Evolutionary conservation across 2,329 filamentous ascomycete species (phyloP), one percentile per base, ranked within the genome.

Genomic region (Fusarium sp.): DNA sequence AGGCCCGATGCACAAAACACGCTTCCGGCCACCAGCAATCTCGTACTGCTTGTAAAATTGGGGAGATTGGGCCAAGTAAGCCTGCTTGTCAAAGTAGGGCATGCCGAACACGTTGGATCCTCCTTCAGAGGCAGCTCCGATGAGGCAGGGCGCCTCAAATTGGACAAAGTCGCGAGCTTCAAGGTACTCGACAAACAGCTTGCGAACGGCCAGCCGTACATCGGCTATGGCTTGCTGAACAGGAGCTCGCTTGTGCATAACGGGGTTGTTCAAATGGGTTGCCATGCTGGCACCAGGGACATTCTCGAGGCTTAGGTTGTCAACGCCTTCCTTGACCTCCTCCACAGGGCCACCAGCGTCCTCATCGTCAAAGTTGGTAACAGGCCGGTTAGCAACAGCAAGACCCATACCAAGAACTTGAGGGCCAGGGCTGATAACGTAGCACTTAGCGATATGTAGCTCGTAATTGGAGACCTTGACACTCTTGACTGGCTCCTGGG

Each of bases 21-120:
- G 89, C 85, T 95, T 90, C 78, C 93, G 89, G 30, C 93, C 91
- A 67, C 92, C 92, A 4, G 93, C 92, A 82, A 97, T 95, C 81
- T 95, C 91, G 83, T 93, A 91, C 81, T 97, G 94, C 87, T 97
- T 96, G 84, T 96, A 95, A 77, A 96, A 93, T 80, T 96, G 94
- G 11, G 94, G 94, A 11, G 90, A 93, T 81, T 95, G 93, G 11
- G 94, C 94, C 26, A 96, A 87, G 81, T 87, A 96, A 3, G 94
- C 96, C 74, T 92, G 90, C 79, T 92, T 90, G 75, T 93, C 94
- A 82, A 98, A 98, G 85, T 98, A 98, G 48, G 92, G 91, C 77
- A 98, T 87, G 77, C 92, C 89, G 83, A 99, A 98, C 45, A 98
- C 96, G 81, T 96, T 97, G 76, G 91, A 91, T 74, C 96, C 96